A percentile compares a stretch with the other conserved stretches of the same genome.
These are phyloP conservation scores for Hymenotorrendiella dingleyae DNA, from an alignment of 2,329 filamentous ascomycete species.

Conservation along the genomic window DNA sequence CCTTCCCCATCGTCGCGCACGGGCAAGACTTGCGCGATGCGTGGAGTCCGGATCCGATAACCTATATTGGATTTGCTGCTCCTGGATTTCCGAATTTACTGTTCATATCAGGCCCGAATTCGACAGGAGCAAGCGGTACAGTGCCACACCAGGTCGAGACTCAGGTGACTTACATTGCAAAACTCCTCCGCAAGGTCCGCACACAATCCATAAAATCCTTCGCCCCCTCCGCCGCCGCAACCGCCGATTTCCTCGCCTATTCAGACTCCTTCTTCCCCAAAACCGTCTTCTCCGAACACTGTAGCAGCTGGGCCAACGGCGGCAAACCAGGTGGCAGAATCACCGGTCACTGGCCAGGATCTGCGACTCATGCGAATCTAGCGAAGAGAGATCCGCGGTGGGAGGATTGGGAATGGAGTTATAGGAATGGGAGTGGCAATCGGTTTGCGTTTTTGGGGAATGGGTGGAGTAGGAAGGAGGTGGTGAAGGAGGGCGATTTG, in stretches of 20 bases:
- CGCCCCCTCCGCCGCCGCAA: slow-evolving; percentile 46
- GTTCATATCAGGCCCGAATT: slow-evolving; percentile 57
- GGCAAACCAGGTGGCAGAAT: background rate
- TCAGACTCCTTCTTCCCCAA: slow-evolving; percentile 47
- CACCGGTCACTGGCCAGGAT: background rate
- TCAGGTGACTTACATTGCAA: slow-evolving; percentile 59
- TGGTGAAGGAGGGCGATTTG: background rate
- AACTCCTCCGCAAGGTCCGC: slow-evolving; percentile 59
- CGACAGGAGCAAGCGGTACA: slow-evolving; percentile 34
- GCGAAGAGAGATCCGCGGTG: background rate
- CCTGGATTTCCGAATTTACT: slow-evolving; percentile 60
- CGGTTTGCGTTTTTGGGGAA: background rate
- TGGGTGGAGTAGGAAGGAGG: background rate
- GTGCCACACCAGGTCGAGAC: slow-evolving; percentile 61
- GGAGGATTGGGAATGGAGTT: background rate
- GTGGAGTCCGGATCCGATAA: slow-evolving; percentile 43
- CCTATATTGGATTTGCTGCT: slow-evolving; percentile 56
- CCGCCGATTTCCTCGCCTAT: slow-evolving; percentile 48
- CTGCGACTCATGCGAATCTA: background rate
- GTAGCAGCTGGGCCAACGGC: slow-evolving; percentile 67
- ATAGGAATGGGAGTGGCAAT: background rate
- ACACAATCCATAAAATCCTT: slow-evolving; percentile 60
- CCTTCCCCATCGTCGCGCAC: slow-evolving; percentile 48
- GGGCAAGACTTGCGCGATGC: slow-evolving; percentile 46
- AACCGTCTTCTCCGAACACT: slow-evolving; percentile 53